phyloP scores from a whole-genome alignment of 352 stramenopile species.

The Paralagenidium karlingii region DNA sequence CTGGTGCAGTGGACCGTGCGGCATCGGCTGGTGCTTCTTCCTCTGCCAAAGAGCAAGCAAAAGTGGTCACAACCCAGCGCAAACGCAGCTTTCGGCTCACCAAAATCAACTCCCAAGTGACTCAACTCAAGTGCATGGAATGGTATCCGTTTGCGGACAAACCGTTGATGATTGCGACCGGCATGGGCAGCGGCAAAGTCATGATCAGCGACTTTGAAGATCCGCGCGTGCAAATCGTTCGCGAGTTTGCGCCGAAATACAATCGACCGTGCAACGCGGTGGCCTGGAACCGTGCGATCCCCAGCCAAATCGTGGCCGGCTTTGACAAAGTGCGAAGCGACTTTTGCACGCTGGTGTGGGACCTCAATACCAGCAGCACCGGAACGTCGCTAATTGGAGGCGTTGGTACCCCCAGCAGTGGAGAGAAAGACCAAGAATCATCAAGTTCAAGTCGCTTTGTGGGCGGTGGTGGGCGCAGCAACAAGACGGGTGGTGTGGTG shows the following conservation, averaged over 20 bases:
- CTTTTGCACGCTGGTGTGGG: constrained; percentile 78
- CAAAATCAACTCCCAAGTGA: constrained; percentile 62
- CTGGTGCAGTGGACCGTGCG: constrained; percentile 1
- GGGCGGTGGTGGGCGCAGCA: too few species aligned
- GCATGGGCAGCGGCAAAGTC: constrained; percentile 65
- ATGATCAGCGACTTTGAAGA: constrained; percentile 75
- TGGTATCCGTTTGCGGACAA: constrained; percentile 73
- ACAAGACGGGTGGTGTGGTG: neutral
- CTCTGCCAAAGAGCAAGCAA: neutral
- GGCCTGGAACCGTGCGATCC: constrained; percentile 62
- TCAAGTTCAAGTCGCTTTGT: too few species aligned
- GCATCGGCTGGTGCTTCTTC: constrained; percentile 1
- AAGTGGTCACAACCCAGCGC: constrained; percentile 43
- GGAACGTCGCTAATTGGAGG: neutral
- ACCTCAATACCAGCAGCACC: constrained; percentile 28
- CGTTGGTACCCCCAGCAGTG: neutral
- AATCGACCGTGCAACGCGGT: constrained; percentile 71
- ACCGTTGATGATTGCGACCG: constrained; percentile 58
- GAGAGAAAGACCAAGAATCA: neutral
- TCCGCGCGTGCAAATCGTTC: constrained; percentile 36
- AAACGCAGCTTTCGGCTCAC: constrained; percentile 74
- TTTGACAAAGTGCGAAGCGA: constrained; percentile 83
- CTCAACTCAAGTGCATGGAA: constrained; percentile 74
- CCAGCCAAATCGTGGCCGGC: constrained; percentile 64
- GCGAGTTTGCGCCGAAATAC: constrained; percentile 74